These are phyloP conservation scores for Candida vartiovaarae DNA, from an alignment of 805 yeast species.

Conservation along the genomic window DNA sequence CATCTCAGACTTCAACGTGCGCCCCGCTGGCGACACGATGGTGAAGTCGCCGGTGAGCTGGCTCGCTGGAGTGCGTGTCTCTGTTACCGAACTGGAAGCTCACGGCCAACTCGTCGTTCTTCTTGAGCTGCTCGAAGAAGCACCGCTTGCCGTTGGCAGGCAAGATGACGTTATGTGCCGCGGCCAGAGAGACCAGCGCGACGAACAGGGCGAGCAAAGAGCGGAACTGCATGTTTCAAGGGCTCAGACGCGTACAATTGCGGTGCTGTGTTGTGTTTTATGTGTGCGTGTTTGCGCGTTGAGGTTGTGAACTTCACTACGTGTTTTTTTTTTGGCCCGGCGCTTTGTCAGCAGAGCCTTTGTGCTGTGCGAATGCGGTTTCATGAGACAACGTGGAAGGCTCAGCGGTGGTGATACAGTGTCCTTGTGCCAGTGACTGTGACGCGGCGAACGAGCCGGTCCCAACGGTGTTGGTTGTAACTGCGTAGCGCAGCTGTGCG, in stretches of 20 bases:
- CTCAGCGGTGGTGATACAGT: too few relatives aligned
- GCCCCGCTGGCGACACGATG: conserved; percentile 30
- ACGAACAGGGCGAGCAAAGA: neutral
- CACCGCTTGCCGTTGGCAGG: conserved; percentile 84
- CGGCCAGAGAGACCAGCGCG: conserved; percentile 12
- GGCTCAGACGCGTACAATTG: neutral
- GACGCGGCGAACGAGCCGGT: too few relatives aligned
- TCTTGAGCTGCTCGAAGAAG: conserved; percentile 75
- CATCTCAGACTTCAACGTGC: conserved; percentile 40
- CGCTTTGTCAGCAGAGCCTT: too few relatives aligned
- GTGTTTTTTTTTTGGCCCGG: too few relatives aligned
- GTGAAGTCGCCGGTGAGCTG: conserved; percentile 63
- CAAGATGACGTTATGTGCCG: conserved; percentile 75
- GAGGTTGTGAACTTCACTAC: too few relatives aligned
- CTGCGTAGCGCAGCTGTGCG: too few relatives aligned
- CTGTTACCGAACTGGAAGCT: conserved; percentile 93
- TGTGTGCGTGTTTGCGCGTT: too few relatives aligned
- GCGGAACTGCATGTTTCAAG: neutral
- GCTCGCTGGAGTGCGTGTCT: conserved; percentile 62
- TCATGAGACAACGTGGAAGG: too few relatives aligned
- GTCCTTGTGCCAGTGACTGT: too few relatives aligned
- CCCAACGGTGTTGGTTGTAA: too few relatives aligned
- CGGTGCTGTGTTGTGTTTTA: too few relatives aligned
- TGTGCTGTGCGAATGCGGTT: too few relatives aligned
- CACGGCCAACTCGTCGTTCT: conserved; percentile 80